Base-by-base conservation (phyloP, 352 stramenopile species). In the Pythium diclinum region DNA sequence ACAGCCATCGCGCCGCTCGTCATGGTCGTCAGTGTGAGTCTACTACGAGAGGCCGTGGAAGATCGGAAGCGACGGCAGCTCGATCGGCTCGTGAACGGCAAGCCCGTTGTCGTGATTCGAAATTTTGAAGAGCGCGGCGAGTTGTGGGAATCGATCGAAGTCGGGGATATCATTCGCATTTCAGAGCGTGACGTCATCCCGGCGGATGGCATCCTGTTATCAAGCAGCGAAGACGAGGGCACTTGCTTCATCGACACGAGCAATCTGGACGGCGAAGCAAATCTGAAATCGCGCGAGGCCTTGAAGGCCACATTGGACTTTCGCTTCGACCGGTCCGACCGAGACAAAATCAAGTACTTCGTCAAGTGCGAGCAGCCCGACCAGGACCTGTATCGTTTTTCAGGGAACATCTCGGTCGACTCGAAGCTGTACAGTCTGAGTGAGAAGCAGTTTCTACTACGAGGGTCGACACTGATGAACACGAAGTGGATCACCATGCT, bases 141-240 rank as follows among this genome's bases (percentile, higher is more conserved):
- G 3, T 53, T 78, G 58, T 94, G 89, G 78, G 81, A 91, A 67
- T 72, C 76, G 16, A 86, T 98, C 34, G 74, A 90, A 61, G 83
- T 92, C 17, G 94, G 94, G 1, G 85, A 96, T 53, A 83, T 98
- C 33, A 59, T 98, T 32, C 69, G 81, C 46, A 81, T 98, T 44
- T 68, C 74, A 8, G 91, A 98, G 68, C 72, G 84, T 21, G 87
- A 97, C 30, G 68, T 83, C 8, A 91, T 98, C 48, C 93, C 95
- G 3, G 94, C 94, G 0, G 95, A 98, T 68, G 77, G 97, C 7
- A 80, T 98, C 6, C 73, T 98, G 32, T 71, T 98, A 2, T 77
- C 87, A 1, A 92, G 83, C 49, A 89, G 75, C 42, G 88, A 97
- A 60, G 76, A 89, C 6, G 79, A 94, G 28, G 93, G 89, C 3